phyloP scores from a whole-genome alignment of 2,329 filamentous ascomycete genomes.

The Leptographium radiaticola region DNA sequence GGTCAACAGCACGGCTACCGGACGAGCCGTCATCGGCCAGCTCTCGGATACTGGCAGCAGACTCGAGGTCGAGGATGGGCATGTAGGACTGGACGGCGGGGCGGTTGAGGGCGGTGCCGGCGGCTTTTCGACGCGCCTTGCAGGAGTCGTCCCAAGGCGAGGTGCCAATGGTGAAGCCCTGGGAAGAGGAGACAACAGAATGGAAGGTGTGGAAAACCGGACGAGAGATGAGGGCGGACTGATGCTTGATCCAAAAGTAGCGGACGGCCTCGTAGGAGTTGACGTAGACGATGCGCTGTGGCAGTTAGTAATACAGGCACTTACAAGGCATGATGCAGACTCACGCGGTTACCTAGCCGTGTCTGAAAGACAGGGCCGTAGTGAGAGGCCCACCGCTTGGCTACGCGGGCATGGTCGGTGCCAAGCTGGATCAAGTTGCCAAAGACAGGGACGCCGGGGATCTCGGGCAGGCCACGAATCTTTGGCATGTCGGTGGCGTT shows the following conservation, averaged over 20 bases:
- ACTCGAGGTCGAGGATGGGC: conserved; percentile 70
- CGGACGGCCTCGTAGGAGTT: conserved; percentile 66
- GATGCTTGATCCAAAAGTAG: conserved; percentile 65
- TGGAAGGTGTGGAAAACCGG: conserved; percentile 74
- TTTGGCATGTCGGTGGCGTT: conserved; percentile 39
- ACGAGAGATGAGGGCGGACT: conserved; percentile 63
- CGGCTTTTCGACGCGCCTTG: conserved; percentile 63
- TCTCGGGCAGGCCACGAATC: conserved; percentile 47
- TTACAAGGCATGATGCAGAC: conserved; percentile 14
- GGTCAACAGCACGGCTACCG: conserved; percentile 53
- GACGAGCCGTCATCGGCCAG: conserved; percentile 50
- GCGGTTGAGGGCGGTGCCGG: conserved; percentile 64
- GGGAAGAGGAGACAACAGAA: conserved; percentile 60
- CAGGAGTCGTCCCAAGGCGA: conserved; percentile 76
- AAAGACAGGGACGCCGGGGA: conserved; percentile 48
- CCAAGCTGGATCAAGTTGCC: conserved; percentile 50
- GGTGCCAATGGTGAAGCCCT: conserved; percentile 72
- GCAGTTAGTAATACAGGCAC: not conserved
- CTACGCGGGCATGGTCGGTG: conserved; percentile 38
- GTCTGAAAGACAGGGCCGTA: conserved; percentile 55
- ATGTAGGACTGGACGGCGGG: conserved; percentile 60
- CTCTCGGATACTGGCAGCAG: conserved; percentile 58
- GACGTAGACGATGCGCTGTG: conserved; percentile 57
- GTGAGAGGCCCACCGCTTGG: conserved; percentile 43
- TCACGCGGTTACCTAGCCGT: conserved; percentile 47